These are phyloP conservation scores for Raphanus sativus DNA, from an alignment of 345 rosid species.

Conservation along the genomic window DNA sequence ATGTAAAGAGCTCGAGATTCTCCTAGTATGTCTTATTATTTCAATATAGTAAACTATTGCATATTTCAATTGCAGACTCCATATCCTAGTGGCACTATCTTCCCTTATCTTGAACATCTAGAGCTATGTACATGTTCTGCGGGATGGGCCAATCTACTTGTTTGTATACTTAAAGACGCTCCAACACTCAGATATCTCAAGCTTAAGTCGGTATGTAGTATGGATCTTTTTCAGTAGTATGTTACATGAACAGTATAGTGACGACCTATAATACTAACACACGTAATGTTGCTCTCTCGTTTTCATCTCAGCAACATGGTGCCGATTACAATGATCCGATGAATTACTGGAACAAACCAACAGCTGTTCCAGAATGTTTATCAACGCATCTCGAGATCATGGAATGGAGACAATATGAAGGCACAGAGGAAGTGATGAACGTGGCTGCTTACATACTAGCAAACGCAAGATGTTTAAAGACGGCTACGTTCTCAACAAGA, in stretches of 20 bases:
- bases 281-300: background rate
- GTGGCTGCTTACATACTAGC: conserved; percentile 18
- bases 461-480: conserved; percentile 22
- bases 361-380: conserved; percentile 9
- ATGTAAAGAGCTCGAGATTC: background rate
- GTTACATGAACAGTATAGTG: background rate
- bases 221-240: background rate
- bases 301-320: conserved; percentile 1
- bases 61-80: background rate
- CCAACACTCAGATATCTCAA: background rate
- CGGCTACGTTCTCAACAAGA: conserved; percentile 8
- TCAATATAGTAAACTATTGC: background rate
- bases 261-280: background rate
- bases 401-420: conserved; percentile 25
- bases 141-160: background rate
- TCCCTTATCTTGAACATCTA: background rate
- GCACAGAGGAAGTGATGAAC: background rate
- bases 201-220: background rate
- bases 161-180: background rate
- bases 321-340: background rate
- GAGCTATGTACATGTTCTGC: background rate
- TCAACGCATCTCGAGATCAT: background rate
- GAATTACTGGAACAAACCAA: background rate
- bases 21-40: background rate
- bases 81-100: background rate